A percentile compares a stretch with the other conserved stretches of the same genome.
Evolutionary conservation across 2,329 filamentous ascomycete species (phyloP).

Genomic region (Chaetomium globosum): DNA sequence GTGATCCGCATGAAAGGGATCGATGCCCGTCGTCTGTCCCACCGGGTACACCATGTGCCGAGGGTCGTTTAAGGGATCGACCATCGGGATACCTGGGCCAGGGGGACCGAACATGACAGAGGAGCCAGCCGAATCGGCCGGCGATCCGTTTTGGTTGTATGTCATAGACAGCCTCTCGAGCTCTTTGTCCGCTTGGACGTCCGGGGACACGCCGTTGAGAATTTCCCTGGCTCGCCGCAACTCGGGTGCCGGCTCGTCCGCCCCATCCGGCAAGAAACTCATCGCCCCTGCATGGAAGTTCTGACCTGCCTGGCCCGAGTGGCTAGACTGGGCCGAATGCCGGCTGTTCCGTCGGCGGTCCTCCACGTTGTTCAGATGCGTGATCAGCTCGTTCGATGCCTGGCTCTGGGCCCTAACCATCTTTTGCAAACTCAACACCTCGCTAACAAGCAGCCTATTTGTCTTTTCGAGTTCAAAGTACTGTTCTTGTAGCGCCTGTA

Average conservation of each 20-base stretch:
- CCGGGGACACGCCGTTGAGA: constrained; percentile 55
- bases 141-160: constrained; percentile 53
- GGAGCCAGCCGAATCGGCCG: constrained; percentile 55
- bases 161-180: constrained; percentile 59
- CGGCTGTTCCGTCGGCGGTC: constrained; percentile 50
- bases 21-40: constrained; percentile 86
- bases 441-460: constrained; percentile 64
- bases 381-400: constrained; percentile 60
- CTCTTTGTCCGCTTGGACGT: constrained; percentile 57
- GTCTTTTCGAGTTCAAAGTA: constrained; percentile 74
- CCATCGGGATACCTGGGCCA: constrained; percentile 44
- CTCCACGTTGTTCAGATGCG: constrained; percentile 55
- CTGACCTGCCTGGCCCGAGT: constrained; percentile 45
- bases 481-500: constrained; percentile 82
- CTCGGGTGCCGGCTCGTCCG: constrained; percentile 53
- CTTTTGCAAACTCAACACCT: constrained; percentile 63
- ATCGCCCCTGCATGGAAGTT: constrained; percentile 48
- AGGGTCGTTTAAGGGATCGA: constrained; percentile 59
- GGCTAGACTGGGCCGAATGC: constrained; percentile 44
- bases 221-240: constrained; percentile 61
- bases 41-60: constrained; percentile 83
- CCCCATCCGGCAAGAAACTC: constrained; percentile 50
- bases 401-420: constrained; percentile 61
- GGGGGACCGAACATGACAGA: constrained; percentile 55
- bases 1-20: constrained; percentile 91